Percentiles rank a stretch among this genome's conserved stretches.
phyloP scores from a whole-genome alignment of 495 filamentous ascomycete species.

The Daldinia grandis region DNA sequence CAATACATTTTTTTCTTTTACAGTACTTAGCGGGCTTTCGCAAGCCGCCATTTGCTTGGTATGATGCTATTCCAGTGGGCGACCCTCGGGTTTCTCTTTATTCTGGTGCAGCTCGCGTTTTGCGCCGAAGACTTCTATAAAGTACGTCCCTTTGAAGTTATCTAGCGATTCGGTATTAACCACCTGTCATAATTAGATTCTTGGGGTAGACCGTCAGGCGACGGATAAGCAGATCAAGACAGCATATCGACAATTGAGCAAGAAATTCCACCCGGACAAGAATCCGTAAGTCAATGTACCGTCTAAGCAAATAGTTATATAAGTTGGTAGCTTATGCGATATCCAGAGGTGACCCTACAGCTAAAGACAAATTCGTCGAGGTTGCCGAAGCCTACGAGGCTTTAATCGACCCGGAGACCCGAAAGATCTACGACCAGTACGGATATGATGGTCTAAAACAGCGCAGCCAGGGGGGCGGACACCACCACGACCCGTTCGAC shows the following conservation, averaged over 20 bases:
- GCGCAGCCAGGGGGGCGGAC: slow-evolving; percentile 74
- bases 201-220: slow-evolving; percentile 82
- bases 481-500: slow-evolving; percentile 90
- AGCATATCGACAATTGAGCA: slow-evolving; percentile 92
- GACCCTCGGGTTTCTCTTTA: slow-evolving; percentile 54
- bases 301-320: neutral
- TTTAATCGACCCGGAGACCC: slow-evolving; percentile 80
- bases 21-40: slow-evolving; percentile 6
- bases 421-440: slow-evolving; percentile 94
- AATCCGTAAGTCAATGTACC: slow-evolving; percentile 76
- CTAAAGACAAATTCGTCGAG: slow-evolving; percentile 92
- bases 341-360: slow-evolving; percentile 73
- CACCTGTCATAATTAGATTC: slow-evolving; percentile 60
- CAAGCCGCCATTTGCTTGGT: slow-evolving; percentile 26
- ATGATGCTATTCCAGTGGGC: slow-evolving; percentile 53
- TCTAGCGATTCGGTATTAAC: slow-evolving; percentile 18
- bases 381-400: slow-evolving; percentile 97
- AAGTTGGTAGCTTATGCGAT: slow-evolving; percentile 15
- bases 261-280: slow-evolving; percentile 98
- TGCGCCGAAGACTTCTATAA: slow-evolving; percentile 89
- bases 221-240: slow-evolving; percentile 92
- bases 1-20: neutral
- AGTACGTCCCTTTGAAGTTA: slow-evolving; percentile 49
- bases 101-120: slow-evolving; percentile 55
- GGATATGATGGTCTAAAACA: slow-evolving; percentile 90